phyloP scores from a whole-genome alignment of 2,329 filamentous ascomycete genomes.

The Cladorrhinum sp. region DNA sequence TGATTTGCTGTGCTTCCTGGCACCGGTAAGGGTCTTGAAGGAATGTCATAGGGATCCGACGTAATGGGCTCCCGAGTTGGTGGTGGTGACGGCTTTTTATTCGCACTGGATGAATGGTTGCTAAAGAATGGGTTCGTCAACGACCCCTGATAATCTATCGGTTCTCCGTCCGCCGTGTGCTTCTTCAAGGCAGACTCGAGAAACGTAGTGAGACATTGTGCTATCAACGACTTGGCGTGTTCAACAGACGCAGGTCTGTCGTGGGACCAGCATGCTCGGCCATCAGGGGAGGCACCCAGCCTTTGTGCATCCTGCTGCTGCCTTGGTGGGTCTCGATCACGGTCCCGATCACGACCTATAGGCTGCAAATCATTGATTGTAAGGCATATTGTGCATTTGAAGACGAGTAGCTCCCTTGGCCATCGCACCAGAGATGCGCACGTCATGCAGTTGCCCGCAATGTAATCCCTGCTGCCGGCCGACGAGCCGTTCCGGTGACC shows the following conservation, averaged over 20 bases:
- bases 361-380: conserved; percentile 77
- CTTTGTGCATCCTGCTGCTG: conserved; percentile 23
- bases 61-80: neutral
- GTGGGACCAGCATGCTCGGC: conserved; percentile 9
- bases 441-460: conserved; percentile 77
- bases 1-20: neutral
- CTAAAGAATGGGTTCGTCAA: neutral
- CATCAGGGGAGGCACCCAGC: conserved; percentile 10
- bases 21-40: conserved; percentile 5
- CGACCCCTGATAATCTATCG: neutral
- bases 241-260: conserved; percentile 52
- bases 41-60: conserved; percentile 8
- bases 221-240: conserved; percentile 52
- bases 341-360: conserved; percentile 1
- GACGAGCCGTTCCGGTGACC: conserved; percentile 34
- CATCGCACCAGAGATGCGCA: conserved; percentile 79
- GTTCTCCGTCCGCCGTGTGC: neutral
- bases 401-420: conserved; percentile 69
- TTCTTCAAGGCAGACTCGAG: conserved; percentile 32
- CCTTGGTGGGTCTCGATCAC: conserved; percentile 28
- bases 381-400: conserved; percentile 79
- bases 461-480: conserved; percentile 53
- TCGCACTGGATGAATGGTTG: conserved; percentile 3
- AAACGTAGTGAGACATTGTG: conserved; percentile 40
- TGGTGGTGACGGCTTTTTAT: neutral